Evolutionary conservation across 2,329 filamentous ascomycete genomes (phyloP), one percentile per base, ranked within the genome.

Genomic region (Ceratocystis lukuohia): DNA sequence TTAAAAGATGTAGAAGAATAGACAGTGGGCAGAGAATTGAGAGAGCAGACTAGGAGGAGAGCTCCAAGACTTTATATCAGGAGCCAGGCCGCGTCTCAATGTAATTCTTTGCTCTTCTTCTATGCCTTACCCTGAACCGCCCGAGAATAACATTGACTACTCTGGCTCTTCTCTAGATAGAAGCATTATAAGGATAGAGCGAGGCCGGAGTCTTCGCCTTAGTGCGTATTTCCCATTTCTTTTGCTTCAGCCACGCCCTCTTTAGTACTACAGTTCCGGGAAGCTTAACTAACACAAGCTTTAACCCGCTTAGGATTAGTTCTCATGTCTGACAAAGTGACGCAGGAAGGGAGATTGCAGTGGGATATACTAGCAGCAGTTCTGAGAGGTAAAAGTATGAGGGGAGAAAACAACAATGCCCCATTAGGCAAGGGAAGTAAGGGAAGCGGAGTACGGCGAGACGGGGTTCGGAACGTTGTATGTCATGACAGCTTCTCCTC

Each of bases 61-160:
- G 6, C 6, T 33, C 28, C 30, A 12, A 12, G 64, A 28, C 48
- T 67, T 67, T 67, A 67, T 67, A 67, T 41, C 20, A 50, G 61
- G 46, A 44, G 17, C 22, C 30, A 30, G 41, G 28, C 61, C 4
- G 37, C 17, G 44, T 41, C 61, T 41, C 46, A 53, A 15, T 41
- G 3, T 15, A 15, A 41, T 5, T 41, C 3, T 15, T 41, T 12
- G 37, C 37, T 15, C 37, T 41, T 37, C 33, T 12, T 5, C 37
- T 41, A 12, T 41, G 10, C 30, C 30, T 33, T 6, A 33, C 30
- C 17, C 41, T 25, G 28, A 25, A 22, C 61, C 41, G 12, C n/a
- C 30, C 61, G 44, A 63, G 17, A 62, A 17, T 46, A 41, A 22
- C 5, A 17, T 17, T 30, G 22, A 33, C 41, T 15, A 45, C 45